Conservation (phyloP, 1,139 yeast species). For the Yamadazyma diospyri region DNA sequence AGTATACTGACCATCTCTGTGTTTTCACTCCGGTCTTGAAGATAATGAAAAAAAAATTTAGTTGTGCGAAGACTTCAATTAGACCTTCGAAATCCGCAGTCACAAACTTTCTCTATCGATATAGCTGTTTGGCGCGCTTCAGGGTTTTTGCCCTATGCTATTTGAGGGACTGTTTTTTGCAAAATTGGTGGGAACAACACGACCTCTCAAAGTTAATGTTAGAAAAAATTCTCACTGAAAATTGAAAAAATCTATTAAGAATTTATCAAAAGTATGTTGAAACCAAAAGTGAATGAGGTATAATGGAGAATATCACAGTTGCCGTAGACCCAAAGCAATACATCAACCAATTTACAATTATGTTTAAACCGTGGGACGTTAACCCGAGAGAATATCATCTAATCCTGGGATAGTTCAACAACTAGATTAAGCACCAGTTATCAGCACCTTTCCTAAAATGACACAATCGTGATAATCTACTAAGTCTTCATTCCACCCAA, state of each 20-base stretch:
- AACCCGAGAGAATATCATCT: too few relatives aligned
- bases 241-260: conserved; percentile 3
- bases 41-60: conserved; percentile 6
- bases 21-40: conserved; percentile 90
- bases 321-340: too few relatives aligned
- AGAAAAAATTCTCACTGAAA: conserved; percentile 2
- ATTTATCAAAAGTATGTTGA: conserved; percentile 6
- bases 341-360: too few relatives aligned
- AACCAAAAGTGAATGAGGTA: neutral
- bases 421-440: too few relatives aligned
- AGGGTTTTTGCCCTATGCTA: neutral
- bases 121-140: neutral
- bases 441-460: too few relatives aligned
- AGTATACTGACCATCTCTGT: conserved; percentile 94
- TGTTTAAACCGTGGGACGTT: too few relatives aligned
- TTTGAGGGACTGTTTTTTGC: conserved; percentile 1
- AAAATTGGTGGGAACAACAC: neutral
- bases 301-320: too few relatives aligned
- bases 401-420: too few relatives aligned
- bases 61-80: conserved; percentile 2
- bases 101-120: conserved; percentile 4
- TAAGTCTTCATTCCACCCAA: too few relatives aligned
- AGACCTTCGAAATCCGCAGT: conserved; percentile 2
- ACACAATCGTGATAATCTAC: too few relatives aligned
- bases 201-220: neutral